Evolutionary conservation across 2,329 filamentous ascomycete species (phyloP).

Genomic region (Fusarium nurragi): DNA sequence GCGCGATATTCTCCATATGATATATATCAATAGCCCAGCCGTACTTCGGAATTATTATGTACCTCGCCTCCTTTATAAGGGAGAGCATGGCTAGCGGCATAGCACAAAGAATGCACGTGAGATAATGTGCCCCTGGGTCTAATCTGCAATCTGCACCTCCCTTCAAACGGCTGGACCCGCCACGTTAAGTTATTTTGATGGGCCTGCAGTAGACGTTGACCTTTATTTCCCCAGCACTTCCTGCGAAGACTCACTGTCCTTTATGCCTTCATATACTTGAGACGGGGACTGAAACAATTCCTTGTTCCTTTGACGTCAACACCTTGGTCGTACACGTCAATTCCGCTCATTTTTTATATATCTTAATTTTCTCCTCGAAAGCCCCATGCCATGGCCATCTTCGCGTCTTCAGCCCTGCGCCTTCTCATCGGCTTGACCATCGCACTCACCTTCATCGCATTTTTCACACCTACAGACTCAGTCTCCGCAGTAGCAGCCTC

Average conservation of each 20-base stretch:
- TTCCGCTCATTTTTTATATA: not conserved
- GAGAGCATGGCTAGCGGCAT: conserved; percentile 4
- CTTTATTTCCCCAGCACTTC: not conserved
- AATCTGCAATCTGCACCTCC: conserved; percentile 1
- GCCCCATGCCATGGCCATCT: conserved; percentile 28
- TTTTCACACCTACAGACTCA: conserved; percentile 22
- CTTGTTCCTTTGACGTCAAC: conserved; percentile 17
- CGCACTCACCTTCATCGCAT: conserved; percentile 35
- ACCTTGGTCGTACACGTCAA: not conserved
- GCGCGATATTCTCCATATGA: not conserved
- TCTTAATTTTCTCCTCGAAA: not conserved
- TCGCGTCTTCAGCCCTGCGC: conserved; percentile 31
- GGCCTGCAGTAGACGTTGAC: not conserved
- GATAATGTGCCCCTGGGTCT: conserved; percentile 12
- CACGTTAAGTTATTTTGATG: conserved; percentile 1
- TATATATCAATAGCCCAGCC: not conserved
- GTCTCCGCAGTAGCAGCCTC: conserved; percentile 23
- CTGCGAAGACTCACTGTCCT: not conserved
- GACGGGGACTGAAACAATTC: conserved; percentile 27
- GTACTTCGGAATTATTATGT: not conserved
- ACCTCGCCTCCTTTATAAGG: not conserved
- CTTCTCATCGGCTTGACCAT: conserved; percentile 37
- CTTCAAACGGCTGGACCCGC: not conserved
- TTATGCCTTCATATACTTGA: conserved; percentile 12
- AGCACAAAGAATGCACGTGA: conserved; percentile 9